Base-by-base conservation (phyloP, 176 grass and related monocot genomes). In the Paspalum vaginatum region DNA sequence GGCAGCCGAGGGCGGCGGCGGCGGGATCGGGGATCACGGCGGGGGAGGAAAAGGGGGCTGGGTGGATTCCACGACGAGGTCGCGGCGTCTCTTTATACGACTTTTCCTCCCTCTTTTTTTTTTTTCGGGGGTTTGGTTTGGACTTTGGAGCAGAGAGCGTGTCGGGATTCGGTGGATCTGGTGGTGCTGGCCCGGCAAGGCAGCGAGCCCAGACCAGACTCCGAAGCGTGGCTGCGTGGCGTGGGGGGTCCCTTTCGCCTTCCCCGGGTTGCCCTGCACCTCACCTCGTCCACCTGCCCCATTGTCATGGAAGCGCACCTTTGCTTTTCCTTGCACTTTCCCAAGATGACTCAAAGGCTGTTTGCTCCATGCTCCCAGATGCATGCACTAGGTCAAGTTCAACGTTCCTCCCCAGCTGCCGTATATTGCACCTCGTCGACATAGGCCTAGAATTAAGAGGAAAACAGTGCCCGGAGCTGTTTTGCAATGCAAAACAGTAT, bases 111-210 rank as follows among this genome's bases (percentile, higher is more conserved):
- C 44, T 25, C 27, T 13, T 11, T 1, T 24, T 59, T 4, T 12
- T 13, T 60, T 21, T 45, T 42, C 62, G 24, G n/a, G n/a, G n/a
- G 3, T n/a, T 69, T 7, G 39, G 4, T 68, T 50, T 52, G 20
- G 18, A 75, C 37, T n/a, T n/a, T n/a, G 32, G 11, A 1, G 9
- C 0, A 10, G 26, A 57, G 55, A 25, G 11, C 57, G 37, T 22
- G 7, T 44, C 52, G 40, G 74, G 66, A 88, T 74, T 68, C 75
- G 15, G 75, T 79, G 81, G 81, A 84, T 79, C 86, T 68, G 76
- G 62, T 55, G 44, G 4, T 48, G 11, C n/a, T n/a, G 52, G 56
- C 38, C 58, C 58, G 72, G 17, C 22, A 61, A 49, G 16, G 15
- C 9, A 6, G 56, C 4, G n/a, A n/a, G n/a, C n/a, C n/a, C n/a